phyloP scores from a whole-genome alignment of 1,139 yeast species.

The Protomyces lactucae-debilis region DNA sequence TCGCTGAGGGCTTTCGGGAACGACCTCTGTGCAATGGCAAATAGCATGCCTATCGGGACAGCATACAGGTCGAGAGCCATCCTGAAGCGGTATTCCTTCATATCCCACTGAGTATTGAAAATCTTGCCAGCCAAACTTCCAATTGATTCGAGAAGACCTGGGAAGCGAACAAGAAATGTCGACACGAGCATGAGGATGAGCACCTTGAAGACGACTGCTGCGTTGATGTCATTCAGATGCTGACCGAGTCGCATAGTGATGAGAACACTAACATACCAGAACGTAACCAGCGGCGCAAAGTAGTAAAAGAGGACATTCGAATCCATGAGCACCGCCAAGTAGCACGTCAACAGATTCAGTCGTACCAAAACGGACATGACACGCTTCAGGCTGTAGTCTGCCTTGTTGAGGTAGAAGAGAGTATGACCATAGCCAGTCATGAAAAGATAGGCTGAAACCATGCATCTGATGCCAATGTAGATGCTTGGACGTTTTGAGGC shows the following conservation, averaged over 20 bases:
- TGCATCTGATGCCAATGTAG: conserved; percentile 34
- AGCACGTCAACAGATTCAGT: conserved; percentile 33
- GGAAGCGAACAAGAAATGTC: conserved; percentile 30
- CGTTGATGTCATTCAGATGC: conserved; percentile 31
- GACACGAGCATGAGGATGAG: conserved; percentile 28
- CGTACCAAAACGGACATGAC: conserved; percentile 35
- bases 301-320: conserved; percentile 35
- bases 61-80: conserved; percentile 34
- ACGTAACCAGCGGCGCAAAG: conserved; percentile 35
- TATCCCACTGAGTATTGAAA: conserved; percentile 34
- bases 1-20: conserved; percentile 14
- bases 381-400: conserved; percentile 34
- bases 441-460: conserved; percentile 36
- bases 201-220: conserved; percentile 32
- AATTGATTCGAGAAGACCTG: conserved; percentile 33
- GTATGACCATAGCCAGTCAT: conserved; percentile 37
- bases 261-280: conserved; percentile 35
- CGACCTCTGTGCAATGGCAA: conserved; percentile 30
- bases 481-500: conserved; percentile 35
- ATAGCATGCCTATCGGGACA: conserved; percentile 35
- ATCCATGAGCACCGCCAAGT: conserved; percentile 35
- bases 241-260: conserved; percentile 33
- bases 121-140: conserved; percentile 32
- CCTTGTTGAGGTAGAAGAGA: conserved; percentile 33
- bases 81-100: conserved; percentile 36